Conservation (phyloP, 345 rosid genomes). For the Lepidium sativum region DNA sequence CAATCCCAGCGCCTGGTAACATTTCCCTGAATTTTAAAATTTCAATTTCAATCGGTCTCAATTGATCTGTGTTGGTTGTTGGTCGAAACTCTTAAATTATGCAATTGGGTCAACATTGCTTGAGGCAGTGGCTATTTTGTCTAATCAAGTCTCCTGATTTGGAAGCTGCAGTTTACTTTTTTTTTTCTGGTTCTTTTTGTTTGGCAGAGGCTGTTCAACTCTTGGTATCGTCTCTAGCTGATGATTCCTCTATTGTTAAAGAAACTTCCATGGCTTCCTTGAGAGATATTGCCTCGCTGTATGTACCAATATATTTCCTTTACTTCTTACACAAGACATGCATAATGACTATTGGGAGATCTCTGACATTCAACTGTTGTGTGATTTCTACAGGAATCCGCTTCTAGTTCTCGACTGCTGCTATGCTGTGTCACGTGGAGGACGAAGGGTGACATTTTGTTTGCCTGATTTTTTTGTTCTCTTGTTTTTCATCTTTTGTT, state of each 20-base stretch:
- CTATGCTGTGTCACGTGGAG: constrained; percentile 73
- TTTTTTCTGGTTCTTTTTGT: too few species aligned
- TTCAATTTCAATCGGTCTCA: not conserved
- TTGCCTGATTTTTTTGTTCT: not conserved
- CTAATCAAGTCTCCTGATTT: constrained; percentile 10
- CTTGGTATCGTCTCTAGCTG: constrained; percentile 71
- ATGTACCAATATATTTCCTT: constrained; percentile 12
- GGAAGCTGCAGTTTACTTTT: not conserved
- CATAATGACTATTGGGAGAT: not conserved
- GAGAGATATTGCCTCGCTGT: constrained; percentile 68
- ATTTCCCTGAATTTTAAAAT: not conserved
- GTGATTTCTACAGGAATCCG: constrained; percentile 58
- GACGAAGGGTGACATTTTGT: constrained; percentile 56
- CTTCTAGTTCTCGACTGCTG: constrained; percentile 92
- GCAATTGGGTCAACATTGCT: constrained; percentile 19
- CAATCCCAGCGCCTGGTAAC: constrained; percentile 67
- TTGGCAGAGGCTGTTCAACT: constrained; percentile 81
- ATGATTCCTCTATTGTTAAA: constrained; percentile 66
- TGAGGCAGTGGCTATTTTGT: not conserved
- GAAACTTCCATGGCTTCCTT: constrained; percentile 85
- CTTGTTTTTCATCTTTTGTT: not conserved
- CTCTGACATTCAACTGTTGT: not conserved
- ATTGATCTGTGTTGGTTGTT: not conserved
- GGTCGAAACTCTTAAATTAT: not conserved
- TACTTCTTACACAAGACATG: constrained; percentile 1